A percentile compares a stretch with the other conserved stretches of the same genome.
phyloP scores from a whole-genome alignment of 2,329 filamentous ascomycete genomes.

The Sporothrix phasma region DNA sequence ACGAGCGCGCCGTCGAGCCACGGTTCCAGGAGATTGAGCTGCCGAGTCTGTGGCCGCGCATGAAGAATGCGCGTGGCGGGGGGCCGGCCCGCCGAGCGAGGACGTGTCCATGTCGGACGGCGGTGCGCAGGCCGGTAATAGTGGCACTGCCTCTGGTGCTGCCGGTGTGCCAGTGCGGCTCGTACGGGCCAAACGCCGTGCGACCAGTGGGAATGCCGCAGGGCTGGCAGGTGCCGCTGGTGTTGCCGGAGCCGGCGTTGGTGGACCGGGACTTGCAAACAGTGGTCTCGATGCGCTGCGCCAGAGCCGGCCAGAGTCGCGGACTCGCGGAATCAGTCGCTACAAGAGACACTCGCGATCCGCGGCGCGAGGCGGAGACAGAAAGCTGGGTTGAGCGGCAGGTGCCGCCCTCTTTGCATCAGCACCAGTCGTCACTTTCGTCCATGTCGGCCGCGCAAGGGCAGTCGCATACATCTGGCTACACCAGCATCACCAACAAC shows the following conservation, averaged over 20 bases:
- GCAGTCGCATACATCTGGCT: slow-evolving; percentile 2
- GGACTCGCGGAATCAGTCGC: slow-evolving; percentile 29
- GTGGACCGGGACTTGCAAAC: not conserved
- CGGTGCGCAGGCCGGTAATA: not conserved
- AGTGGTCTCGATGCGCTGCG: slow-evolving; percentile 5
- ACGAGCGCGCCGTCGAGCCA: slow-evolving; percentile 76
- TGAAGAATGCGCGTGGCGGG: slow-evolving; percentile 70
- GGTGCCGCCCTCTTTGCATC: slow-evolving; percentile 17
- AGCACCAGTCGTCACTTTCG: not conserved
- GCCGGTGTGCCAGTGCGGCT: not conserved
- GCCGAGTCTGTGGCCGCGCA: slow-evolving; percentile 73
- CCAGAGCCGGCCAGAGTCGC: slow-evolving; percentile 16
- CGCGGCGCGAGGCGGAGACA: slow-evolving; percentile 22
- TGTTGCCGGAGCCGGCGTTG: not conserved
- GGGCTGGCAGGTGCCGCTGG: not conserved
- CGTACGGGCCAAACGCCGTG: not conserved
- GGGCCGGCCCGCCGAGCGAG: slow-evolving; percentile 11
- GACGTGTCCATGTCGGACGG: slow-evolving; percentile 13
- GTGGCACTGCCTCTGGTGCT: not conserved
- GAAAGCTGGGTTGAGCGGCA: slow-evolving; percentile 21
- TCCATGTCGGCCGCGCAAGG: slow-evolving; percentile 5
- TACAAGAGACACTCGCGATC: slow-evolving; percentile 25
- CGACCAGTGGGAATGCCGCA: not conserved
- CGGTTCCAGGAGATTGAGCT: slow-evolving; percentile 79
- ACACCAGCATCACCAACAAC: not conserved